phyloP scores from a whole-genome alignment of 768 basidiomycete species.

The Roridomyces roridus region DNA sequence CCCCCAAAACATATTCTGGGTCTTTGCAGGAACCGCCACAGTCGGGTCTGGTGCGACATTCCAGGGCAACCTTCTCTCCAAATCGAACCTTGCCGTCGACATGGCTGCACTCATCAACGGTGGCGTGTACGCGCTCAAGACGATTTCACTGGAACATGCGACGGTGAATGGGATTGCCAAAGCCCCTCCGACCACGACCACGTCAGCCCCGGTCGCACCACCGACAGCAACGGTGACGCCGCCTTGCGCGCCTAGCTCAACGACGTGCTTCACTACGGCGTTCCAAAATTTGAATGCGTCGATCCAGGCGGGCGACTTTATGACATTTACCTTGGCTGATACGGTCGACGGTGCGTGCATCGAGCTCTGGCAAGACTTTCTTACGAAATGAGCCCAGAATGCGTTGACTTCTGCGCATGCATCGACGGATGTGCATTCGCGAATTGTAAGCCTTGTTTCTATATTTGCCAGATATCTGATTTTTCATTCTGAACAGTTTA shows the following conservation, averaged over 20 bases:
- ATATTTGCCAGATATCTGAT: too few relatives aligned
- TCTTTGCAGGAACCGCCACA: neutral
- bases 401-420: conserved; percentile 11
- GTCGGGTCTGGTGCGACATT: neutral
- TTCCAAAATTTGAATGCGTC: conserved; percentile 14
- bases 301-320: conserved; percentile 17
- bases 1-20: conserved; percentile 8
- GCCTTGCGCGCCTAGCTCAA: neutral
- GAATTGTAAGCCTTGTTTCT: conserved; percentile 17
- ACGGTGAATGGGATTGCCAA: neutral
- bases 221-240: neutral
- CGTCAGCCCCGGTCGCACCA: neutral
- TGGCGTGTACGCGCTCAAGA: conserved; percentile 2
- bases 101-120: conserved; percentile 1
- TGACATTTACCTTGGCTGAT: conserved; percentile 16
- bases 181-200: neutral
- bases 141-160: neutral
- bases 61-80: conserved; percentile 5
- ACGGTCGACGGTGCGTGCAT: conserved; percentile 17
- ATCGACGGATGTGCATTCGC: conserved; percentile 9
- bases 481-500: too few relatives aligned
- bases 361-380: neutral
- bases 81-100: conserved; percentile 1
- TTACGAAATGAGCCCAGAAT: conserved; percentile 1
- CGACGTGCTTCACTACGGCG: neutral